phyloP scores from a whole-genome alignment of 331 rosid species.

The Quercus lobata region DNA sequence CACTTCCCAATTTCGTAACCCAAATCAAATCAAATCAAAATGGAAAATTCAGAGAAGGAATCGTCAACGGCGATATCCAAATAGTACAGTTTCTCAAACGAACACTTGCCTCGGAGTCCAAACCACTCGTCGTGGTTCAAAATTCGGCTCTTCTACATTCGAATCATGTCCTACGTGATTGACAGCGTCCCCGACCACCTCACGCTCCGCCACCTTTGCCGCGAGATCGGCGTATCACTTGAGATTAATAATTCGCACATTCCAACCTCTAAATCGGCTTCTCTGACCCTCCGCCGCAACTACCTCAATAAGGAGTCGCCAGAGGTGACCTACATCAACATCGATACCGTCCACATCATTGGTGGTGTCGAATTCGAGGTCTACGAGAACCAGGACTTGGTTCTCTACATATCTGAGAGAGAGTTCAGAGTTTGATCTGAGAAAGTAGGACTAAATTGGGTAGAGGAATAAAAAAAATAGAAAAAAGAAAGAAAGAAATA shows the following conservation, averaged over 20 bases:
- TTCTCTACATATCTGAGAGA: conserved; percentile 47
- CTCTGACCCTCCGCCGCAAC: conserved; percentile 56
- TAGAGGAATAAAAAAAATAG: too few relatives aligned
- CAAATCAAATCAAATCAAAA: too few relatives aligned
- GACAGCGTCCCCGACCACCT: conserved; percentile 56
- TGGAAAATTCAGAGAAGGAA: conserved; percentile 45
- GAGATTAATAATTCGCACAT: conserved; percentile 53
- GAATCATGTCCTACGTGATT: conserved; percentile 53
- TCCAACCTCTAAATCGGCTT: conserved; percentile 31
- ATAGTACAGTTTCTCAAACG: conserved; percentile 29
- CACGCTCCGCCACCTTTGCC: conserved; percentile 43
- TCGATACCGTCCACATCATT: conserved; percentile 51
- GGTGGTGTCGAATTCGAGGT: conserved; percentile 72
- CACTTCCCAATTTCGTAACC: too few relatives aligned
- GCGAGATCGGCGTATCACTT: conserved; percentile 54
- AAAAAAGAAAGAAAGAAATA: too few relatives aligned
- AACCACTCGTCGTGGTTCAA: conserved; percentile 53
- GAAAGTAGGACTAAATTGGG: too few relatives aligned
- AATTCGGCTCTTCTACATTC: conserved; percentile 60
- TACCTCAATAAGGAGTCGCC: conserved; percentile 58
- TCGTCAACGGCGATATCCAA: conserved; percentile 28
- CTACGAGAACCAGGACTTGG: conserved; percentile 55
- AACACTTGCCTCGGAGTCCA: conserved; percentile 7
- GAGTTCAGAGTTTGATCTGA: too few relatives aligned
- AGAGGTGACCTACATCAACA: conserved; percentile 75